Base-by-base conservation (phyloP, 495 filamentous ascomycete species). In the Podospora fimiseda region DNA sequence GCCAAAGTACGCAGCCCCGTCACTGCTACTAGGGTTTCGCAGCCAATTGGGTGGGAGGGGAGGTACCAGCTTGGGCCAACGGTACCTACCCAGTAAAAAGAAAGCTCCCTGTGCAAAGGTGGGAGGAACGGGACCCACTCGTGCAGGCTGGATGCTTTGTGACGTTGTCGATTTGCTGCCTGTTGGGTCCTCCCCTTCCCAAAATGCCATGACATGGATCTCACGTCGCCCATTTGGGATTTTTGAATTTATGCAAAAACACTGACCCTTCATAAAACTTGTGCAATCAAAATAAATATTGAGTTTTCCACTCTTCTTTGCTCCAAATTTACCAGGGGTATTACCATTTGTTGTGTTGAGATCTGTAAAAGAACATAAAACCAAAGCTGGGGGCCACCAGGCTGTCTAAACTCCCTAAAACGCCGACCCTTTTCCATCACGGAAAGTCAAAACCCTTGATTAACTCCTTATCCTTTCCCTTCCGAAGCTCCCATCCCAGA, bases 101-200 rank as follows among this genome's bases (percentile, higher is more conserved):
- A 22, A 39, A 50, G 46, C 44, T 47, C 22, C 44, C 44, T 23
- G 4, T 13, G 16, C n/a, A 16, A 11, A 11, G 15, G 42, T 14
- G 18, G 21, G 48, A 50, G 49, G 43, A 43, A 46, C 23, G n/a
- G 52, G 33, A 36, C 55, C 55, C 50, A 41, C 52, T 47, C 41
- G 53, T 50, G 50, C 60, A 48, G 48, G 48, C 51, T 44, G 48
- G 30, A 55, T 41, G 50, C 48, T 64, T 56, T 59, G 60, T 65
- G 64, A 67, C 64, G 64, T 67, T 67, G 60, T 65, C 63, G 55
- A 63, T 57, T 62, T 65, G 64, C 56, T 67, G 64, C 64, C 64
- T 67, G 57, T 38, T 51, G 51, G 45, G 18, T 40, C 43, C n/a
- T 23, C 39, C n/a, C n/a, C n/a, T n/a, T n/a, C n/a, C n/a, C n/a